Percentiles rank a stretch among this genome's conserved stretches.
Evolutionary conservation across 2,329 filamentous ascomycete species (phyloP).

Genomic region (Aspergillus fumigatiaffinis): DNA sequence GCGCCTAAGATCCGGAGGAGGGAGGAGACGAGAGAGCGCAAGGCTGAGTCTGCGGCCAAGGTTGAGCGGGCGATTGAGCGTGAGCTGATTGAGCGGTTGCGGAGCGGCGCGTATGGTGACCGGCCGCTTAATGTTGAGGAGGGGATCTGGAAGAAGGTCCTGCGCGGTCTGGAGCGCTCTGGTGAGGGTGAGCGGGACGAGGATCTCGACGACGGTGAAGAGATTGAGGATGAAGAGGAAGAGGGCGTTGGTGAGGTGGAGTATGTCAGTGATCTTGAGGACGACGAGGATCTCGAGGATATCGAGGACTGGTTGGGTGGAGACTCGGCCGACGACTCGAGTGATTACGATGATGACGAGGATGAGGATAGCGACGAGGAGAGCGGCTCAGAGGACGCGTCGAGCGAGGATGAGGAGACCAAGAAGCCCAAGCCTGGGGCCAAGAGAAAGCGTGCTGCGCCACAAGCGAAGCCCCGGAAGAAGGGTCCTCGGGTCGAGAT

Average conservation of each 20-base stretch:
- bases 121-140: constrained; percentile 93
- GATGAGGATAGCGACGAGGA: constrained; percentile 51
- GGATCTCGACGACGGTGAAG: constrained; percentile 83
- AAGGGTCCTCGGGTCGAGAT: constrained; percentile 67
- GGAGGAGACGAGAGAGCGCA: constrained; percentile 71
- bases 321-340: constrained; percentile 54
- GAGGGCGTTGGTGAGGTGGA: constrained; percentile 76
- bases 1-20: constrained; percentile 82
- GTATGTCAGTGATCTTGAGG: constrained; percentile 88
- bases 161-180: constrained; percentile 81
- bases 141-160: constrained; percentile 93
- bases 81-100: constrained; percentile 84
- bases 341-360: constrained; percentile 46
- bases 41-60: constrained; percentile 80
- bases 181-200: constrained; percentile 79
- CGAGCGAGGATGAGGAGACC: constrained; percentile 48
- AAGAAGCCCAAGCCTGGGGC: constrained; percentile 43
- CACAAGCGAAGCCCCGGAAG: constrained; percentile 55
- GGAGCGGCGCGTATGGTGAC: constrained; percentile 91
- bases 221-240: constrained; percentile 70
- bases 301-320: constrained; percentile 94
- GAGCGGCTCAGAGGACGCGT: constrained; percentile 35
- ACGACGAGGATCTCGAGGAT: constrained; percentile 75
- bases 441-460: constrained; percentile 55
- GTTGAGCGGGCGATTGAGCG: constrained; percentile 93